Evolutionary conservation across 148 eudicot species (phyloP).

Genomic region (Oxyria digyna): DNA sequence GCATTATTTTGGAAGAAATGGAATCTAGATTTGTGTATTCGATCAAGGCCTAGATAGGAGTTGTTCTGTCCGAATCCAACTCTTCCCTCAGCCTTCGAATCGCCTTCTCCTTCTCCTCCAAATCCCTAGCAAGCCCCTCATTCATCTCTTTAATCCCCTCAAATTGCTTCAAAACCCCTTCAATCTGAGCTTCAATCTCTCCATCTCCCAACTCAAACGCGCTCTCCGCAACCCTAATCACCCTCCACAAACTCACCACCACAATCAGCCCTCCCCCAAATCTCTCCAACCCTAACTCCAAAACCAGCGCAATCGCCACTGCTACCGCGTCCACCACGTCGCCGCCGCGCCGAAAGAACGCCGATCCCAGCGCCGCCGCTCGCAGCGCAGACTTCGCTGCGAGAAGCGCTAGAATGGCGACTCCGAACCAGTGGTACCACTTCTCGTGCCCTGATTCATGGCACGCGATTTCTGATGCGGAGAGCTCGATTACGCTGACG

Average conservation of each 20-base stretch:
- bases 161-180: constrained; percentile 20
- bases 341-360: constrained; percentile 25
- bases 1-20: too few species aligned
- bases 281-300: constrained; percentile 23
- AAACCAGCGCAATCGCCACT: constrained; percentile 25
- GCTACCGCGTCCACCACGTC: constrained; percentile 30
- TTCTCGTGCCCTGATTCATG: background rate
- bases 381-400: constrained; percentile 15
- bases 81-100: background rate
- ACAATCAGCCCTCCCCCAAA: constrained; percentile 35
- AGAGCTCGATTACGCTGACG: constrained; percentile 9
- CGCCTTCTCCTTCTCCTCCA: background rate
- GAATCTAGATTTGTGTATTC: too few species aligned
- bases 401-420: constrained; percentile 23
- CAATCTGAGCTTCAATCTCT: constrained; percentile 33
- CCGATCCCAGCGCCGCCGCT: constrained; percentile 20
- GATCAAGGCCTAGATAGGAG: background rate
- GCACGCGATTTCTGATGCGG: constrained; percentile 10
- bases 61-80: constrained; percentile 1
- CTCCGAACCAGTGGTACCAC: constrained; percentile 37
- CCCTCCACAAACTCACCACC: constrained; percentile 41
- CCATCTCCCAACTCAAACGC: constrained; percentile 41
- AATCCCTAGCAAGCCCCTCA: background rate
- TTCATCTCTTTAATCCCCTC: constrained; percentile 12
- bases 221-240: constrained; percentile 38